A percentile compares a stretch with the other conserved stretches of the same genome.
These are phyloP conservation scores for Staphylotrichum tortipilum DNA, from an alignment of 495 filamentous ascomycete genomes.

Conservation along the genomic window DNA sequence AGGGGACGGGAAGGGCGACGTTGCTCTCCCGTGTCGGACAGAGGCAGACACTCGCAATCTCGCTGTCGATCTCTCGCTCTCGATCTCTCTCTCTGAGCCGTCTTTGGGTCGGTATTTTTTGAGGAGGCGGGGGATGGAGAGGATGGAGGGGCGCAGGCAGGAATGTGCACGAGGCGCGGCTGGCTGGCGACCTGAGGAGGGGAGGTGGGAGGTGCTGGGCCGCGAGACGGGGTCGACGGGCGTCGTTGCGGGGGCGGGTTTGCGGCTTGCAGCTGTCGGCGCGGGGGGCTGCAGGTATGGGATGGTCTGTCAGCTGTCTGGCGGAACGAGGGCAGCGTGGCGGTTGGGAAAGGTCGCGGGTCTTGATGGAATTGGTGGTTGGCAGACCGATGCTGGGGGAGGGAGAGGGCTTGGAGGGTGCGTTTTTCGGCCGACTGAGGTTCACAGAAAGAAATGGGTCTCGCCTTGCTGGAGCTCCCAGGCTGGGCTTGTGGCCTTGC, in stretches of 20 bases:
- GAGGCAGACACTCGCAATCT: no score
- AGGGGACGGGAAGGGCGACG: slow-evolving; percentile 16
- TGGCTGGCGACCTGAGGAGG: background rate
- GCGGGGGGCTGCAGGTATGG: background rate
- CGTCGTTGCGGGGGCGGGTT: background rate
- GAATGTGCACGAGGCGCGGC: background rate
- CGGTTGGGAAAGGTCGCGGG: slow-evolving; percentile 5
- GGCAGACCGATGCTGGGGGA: slow-evolving; percentile 7
- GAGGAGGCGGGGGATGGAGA: no score
- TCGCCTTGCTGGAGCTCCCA: slow-evolving; percentile 19
- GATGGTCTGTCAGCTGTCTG: slow-evolving; percentile 1
- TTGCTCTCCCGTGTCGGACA: slow-evolving; percentile 25
- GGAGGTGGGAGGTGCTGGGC: no score
- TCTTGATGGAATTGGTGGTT: slow-evolving; percentile 18
- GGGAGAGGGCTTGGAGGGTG: no score
- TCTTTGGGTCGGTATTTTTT: no score
- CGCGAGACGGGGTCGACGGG: background rate
- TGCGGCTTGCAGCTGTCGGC: background rate
- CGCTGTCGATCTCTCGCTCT: no score
- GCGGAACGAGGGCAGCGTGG: slow-evolving; percentile 5
- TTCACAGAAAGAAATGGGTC: slow-evolving; percentile 28
- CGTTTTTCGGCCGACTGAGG: slow-evolving; percentile 29
- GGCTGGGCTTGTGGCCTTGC: background rate
- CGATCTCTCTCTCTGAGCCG: background rate
- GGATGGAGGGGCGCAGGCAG: no score